phyloP scores from a whole-genome alignment of 139 green algal genomes.

The Coccomyxa sp. region DNA sequence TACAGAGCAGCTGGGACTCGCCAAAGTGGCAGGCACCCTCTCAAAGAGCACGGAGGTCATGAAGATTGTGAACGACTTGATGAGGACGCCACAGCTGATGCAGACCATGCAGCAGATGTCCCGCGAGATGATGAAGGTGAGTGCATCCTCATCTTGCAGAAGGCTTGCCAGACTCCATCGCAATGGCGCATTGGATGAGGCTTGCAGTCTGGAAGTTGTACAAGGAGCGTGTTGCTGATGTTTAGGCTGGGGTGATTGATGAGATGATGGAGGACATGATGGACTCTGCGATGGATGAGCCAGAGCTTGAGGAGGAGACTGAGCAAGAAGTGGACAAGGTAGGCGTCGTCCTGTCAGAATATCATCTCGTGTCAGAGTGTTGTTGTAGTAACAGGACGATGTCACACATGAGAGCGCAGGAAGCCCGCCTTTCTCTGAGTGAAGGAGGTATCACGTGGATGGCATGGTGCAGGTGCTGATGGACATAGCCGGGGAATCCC shows the following conservation, averaged over 20 bases:
- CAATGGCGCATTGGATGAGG: neutral
- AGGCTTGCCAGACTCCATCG: neutral
- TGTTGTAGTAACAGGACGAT: neutral
- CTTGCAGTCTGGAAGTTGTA: neutral
- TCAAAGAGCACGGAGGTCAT: constrained; percentile 57
- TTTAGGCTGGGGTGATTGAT: constrained; percentile 75
- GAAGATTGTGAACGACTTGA: constrained; percentile 8
- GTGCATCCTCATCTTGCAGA: neutral
- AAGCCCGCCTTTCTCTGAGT: too few relatives aligned
- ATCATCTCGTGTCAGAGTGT: too few relatives aligned
- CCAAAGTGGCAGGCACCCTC: constrained; percentile 62
- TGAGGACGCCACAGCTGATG: constrained; percentile 75
- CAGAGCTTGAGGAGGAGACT: constrained; percentile 71
- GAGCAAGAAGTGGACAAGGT: constrained; percentile 71
- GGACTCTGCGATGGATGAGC: constrained; percentile 62
- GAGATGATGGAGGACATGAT: constrained; percentile 84
- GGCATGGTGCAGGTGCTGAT: constrained; percentile 32
- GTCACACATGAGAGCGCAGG: neutral
- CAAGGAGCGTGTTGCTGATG: neutral
- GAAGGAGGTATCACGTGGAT: too few relatives aligned
- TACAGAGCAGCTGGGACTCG: constrained; percentile 71
- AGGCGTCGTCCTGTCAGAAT: too few relatives aligned
- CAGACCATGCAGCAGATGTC: constrained; percentile 80
- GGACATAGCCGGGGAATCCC: constrained; percentile 49
- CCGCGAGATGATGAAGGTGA: constrained; percentile 78